Conservation (phyloP, 352 stramenopile genomes). For the Pythium insidiosum region DNA sequence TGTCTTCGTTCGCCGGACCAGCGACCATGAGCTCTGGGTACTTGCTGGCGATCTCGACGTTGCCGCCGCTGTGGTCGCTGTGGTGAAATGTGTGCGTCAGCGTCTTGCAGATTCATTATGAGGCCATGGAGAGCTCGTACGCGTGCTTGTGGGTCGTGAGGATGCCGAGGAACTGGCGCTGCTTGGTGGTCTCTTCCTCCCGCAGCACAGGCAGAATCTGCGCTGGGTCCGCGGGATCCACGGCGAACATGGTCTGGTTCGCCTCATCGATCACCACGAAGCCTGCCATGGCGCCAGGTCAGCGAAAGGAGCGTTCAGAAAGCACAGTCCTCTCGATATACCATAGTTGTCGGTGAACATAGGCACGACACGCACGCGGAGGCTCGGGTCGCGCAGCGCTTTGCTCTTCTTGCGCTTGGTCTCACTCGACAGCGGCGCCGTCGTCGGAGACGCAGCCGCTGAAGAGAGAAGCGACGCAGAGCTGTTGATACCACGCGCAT, state of each 20-base stretch:
- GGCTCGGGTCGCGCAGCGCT: slow-evolving; percentile 67
- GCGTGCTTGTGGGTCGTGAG: slow-evolving; percentile 92
- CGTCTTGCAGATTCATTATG: too few relatives aligned
- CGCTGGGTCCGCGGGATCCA: slow-evolving; percentile 60
- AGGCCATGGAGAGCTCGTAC: too few relatives aligned
- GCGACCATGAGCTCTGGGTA: slow-evolving; percentile 64
- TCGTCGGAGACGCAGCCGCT: neutral
- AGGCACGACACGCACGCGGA: slow-evolving; percentile 72
- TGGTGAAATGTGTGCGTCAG: neutral
- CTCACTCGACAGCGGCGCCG: neutral
- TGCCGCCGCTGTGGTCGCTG: slow-evolving; percentile 79
- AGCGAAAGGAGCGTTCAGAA: neutral
- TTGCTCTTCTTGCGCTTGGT: slow-evolving; percentile 47
- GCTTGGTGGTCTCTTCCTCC: slow-evolving; percentile 54
- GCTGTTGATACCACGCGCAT: too few relatives aligned
- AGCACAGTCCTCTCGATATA: too few relatives aligned
- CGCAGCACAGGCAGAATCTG: slow-evolving; percentile 58
- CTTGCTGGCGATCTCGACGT: slow-evolving; percentile 48
- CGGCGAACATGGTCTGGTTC: slow-evolving; percentile 79
- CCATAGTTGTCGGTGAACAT: slow-evolving; percentile 85
- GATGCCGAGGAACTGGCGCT: slow-evolving; percentile 77
- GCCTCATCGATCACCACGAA: slow-evolving; percentile 75
- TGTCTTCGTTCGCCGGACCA: slow-evolving; percentile 64
- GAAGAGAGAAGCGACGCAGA: too few relatives aligned
- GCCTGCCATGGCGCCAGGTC: slow-evolving; percentile 17